Evolutionary conservation across 352 stramenopile species (phyloP), one percentile per base, ranked within the genome.

Genomic region (Phytophthora boehmeriae): DNA sequence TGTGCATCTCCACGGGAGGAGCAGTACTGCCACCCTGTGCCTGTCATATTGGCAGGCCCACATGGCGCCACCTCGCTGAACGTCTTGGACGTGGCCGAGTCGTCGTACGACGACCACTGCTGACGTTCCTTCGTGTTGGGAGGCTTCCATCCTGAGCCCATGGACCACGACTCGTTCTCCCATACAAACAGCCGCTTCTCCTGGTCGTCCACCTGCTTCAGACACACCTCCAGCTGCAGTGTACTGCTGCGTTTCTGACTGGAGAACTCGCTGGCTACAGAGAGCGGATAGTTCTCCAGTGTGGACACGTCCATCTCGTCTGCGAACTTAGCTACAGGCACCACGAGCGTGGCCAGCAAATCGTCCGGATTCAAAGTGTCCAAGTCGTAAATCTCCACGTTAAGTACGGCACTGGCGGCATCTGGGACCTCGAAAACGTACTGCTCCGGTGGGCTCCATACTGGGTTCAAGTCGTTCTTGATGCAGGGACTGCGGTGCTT

Each of bases 81-180:
- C 14, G 58, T 63, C 20, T 70, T 43, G 6, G 76, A 88, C 8
- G 78, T 84, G 47, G 47, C 38, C 11, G 59, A 54, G 14, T 83
- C 78, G 47, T 90, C 77, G 38, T 82, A 83, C 2, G 69, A 69
- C 47, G 76, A 86, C 63, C 72, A 89, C 39, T 87, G 78, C 13
- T 71, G 68, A 3, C 78, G 74, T 28, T 86, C 73, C 17, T 59
- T 69, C 10, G 66, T 71, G 63, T 81, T 73, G 6, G 75, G 74
- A 19, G 79, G 52, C 17, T 69, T 68, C 81, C 81, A 90, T 17
- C 77, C 79, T 8, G 48, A 68, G 30, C 61, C 65, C 23, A 83
- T 63, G 1, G 66, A 59, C 81, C 81, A 90, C 19, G 70, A 73
- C 61, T 90, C 77, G 54, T 90, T 86, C 68, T 90, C 79, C 79